phyloP scores from a whole-genome alignment of 768 basidiomycete species.

The Hypholoma sublateritium region DNA sequence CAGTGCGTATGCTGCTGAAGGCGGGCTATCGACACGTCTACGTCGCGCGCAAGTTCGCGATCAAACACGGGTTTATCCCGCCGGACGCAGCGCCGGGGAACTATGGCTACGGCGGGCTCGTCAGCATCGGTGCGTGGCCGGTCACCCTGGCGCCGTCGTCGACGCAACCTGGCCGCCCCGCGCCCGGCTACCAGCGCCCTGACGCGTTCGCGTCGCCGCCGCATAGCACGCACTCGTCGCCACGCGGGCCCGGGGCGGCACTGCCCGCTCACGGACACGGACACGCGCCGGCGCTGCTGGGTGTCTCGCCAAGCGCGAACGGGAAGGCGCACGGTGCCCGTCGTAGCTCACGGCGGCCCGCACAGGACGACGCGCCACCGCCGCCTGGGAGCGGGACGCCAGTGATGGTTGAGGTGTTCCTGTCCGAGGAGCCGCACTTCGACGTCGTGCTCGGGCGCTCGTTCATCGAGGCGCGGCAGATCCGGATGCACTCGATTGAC shows the following conservation, averaged over 20 bases:
- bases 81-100: constrained; percentile 84
- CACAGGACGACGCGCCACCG: constrained; percentile 5
- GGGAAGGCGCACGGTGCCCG: constrained; percentile 6
- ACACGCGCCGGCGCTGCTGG: too few species aligned
- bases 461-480: constrained; percentile 80
- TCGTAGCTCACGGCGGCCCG: background rate
- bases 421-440: constrained; percentile 94
- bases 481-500: constrained; percentile 80
- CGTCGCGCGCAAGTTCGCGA: constrained; percentile 91
- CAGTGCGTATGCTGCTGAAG: constrained; percentile 93
- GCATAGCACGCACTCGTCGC: constrained; percentile 7
- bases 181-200: constrained; percentile 20
- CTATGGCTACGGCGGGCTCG: constrained; percentile 90
- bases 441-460: constrained; percentile 91
- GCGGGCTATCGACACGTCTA: constrained; percentile 92
- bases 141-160: constrained; percentile 63
- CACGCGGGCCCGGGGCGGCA: constrained; percentile 9
- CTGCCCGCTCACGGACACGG: too few species aligned
- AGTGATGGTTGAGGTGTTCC: constrained; percentile 65
- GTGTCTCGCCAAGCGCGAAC: background rate
- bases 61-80: constrained; percentile 85
- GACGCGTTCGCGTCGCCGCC: constrained; percentile 15
- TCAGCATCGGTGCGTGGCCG: constrained; percentile 85
- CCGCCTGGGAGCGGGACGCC: constrained; percentile 30
- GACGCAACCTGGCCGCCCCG: constrained; percentile 27